These are phyloP conservation scores for Saprolegnia parasitica DNA, from an alignment of 352 stramenopile genomes.

Conservation along the genomic window DNA sequence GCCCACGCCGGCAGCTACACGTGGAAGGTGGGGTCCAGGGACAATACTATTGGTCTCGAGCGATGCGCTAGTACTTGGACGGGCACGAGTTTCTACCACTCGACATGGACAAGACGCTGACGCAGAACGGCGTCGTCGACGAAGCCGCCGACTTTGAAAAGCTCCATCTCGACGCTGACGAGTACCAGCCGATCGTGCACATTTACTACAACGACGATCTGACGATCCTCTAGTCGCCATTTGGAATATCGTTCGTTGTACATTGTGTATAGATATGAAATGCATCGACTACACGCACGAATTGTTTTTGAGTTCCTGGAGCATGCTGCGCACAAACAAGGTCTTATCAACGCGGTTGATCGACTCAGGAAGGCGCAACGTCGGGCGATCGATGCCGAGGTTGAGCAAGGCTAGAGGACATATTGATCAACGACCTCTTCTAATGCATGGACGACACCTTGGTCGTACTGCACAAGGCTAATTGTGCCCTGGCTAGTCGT, in stretches of 20 bases:
- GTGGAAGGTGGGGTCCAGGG: slow-evolving; percentile 66
- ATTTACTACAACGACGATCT: slow-evolving; percentile 94
- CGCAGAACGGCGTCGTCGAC: slow-evolving; percentile 85
- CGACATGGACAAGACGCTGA: slow-evolving; percentile 82
- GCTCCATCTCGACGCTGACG: slow-evolving; percentile 84
- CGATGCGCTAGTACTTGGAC: slow-evolving; percentile 37
- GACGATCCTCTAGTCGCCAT: slow-evolving; percentile 54
- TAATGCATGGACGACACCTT: slow-evolving; percentile 37
- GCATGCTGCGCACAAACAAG: slow-evolving; percentile 70
- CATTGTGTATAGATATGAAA: not conserved
- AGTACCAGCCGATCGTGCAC: slow-evolving; percentile 84
- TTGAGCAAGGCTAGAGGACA: slow-evolving; percentile 43
- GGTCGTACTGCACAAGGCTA: slow-evolving; percentile 57
- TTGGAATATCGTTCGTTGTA: not conserved
- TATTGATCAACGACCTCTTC: not conserved
- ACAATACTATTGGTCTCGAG: not conserved
- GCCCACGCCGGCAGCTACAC: slow-evolving; percentile 89
- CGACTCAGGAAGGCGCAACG: slow-evolving; percentile 56
- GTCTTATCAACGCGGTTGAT: slow-evolving; percentile 50
- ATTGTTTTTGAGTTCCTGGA: slow-evolving; percentile 25
- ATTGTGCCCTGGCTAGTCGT: slow-evolving; percentile 63
- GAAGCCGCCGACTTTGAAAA: slow-evolving; percentile 74
- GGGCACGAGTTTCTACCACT: slow-evolving; percentile 86
- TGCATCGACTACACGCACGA: slow-evolving; percentile 9
- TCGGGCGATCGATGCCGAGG: slow-evolving; percentile 61